Base-by-base conservation (phyloP, 176 grass and related monocot genomes). In the Eragrostis curvula region DNA sequence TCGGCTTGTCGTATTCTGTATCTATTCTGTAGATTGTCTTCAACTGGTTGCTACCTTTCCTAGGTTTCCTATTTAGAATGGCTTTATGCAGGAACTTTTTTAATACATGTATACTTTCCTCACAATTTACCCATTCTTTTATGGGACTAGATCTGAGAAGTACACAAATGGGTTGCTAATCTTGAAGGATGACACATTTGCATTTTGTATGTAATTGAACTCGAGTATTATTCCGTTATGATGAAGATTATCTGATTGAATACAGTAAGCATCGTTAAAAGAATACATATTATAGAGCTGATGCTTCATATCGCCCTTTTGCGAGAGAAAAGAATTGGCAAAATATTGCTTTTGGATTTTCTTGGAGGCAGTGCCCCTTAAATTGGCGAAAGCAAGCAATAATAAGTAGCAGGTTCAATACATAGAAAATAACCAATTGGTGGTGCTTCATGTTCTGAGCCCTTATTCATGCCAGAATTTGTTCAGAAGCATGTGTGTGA, bases 1-100 rank as follows among this genome's bases (percentile, higher is more conserved):
- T 70, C 9, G 7, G 14, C 46, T 50, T 74, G 28, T 28, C 21
- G 36, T 21, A 46, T 57, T 64, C 0, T 15, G 10, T 72, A 45
- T 29, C 39, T 12, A 10, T 68, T 56, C 24, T 0, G 10, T 75
- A 67, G 15, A 25, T 13, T 84, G 51, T 76, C 36, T 23, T 58
- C 41, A 68, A 77, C 48, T 68, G 17, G 17, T 77, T 47, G 24
- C 30, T 75, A 66, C 60, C 20, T 79, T 79, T 66, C 17, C 36
- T 42, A 20, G 8, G 29, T 65, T 83, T 83, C 16, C 8, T 21
- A 13, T 41, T 49, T 53, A 44, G 6, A 83, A 43, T 66, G 36
- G 15, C n/a, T 74, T 28, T 81, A 58, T 70, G 50, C 30, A 16
- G 59, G 59, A 65, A 45, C 9, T 32, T 57, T 48, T 65, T 30